Conservation (phyloP, 2,329 filamentous ascomycete species). For the Periconia sp. region DNA sequence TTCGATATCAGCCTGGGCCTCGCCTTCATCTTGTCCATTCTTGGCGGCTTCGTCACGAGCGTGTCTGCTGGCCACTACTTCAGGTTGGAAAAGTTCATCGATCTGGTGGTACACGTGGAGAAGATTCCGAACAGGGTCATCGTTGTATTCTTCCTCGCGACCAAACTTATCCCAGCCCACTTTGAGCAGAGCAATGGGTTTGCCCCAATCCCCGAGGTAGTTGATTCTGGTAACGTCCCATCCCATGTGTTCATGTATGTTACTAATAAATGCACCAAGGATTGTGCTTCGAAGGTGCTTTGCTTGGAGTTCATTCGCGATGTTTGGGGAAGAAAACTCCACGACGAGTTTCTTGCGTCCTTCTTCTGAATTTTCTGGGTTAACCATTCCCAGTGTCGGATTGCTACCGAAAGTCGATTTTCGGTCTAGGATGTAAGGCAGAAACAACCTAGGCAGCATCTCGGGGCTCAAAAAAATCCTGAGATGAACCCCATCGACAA, state of each 20-base stretch:
- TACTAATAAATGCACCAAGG: conserved; percentile 63
- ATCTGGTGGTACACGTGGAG: conserved; percentile 72
- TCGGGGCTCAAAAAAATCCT: conserved; percentile 67
- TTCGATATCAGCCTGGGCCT: conserved; percentile 32
- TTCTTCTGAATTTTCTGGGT: conserved; percentile 53
- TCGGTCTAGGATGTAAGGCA: conserved; percentile 64
- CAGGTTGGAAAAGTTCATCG: conserved; percentile 60
- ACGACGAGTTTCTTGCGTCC: conserved; percentile 62
- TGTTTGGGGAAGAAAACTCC: conserved; percentile 76
- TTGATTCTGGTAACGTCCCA: conserved; percentile 66
- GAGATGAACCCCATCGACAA: conserved; percentile 62
- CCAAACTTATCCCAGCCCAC: conserved; percentile 69
- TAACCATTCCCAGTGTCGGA: conserved; percentile 48
- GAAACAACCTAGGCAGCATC: conserved; percentile 59
- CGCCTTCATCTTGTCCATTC: conserved; percentile 51
- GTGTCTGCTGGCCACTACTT: conserved; percentile 58
- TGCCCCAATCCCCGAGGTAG: conserved; percentile 71
- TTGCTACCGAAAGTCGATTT: conserved; percentile 59
- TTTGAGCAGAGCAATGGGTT: conserved; percentile 63
- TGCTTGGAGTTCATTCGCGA: conserved; percentile 70
- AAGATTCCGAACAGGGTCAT: conserved; percentile 70
- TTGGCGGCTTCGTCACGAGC: conserved; percentile 53
- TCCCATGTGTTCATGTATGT: conserved; percentile 60
- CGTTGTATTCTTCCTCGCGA: conserved; percentile 62
- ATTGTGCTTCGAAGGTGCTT: conserved; percentile 69